Evolutionary conservation across 768 basidiomycete genomes (phyloP), one percentile per base, ranked within the genome.

Genomic region (Naematelia aurantialba): DNA sequence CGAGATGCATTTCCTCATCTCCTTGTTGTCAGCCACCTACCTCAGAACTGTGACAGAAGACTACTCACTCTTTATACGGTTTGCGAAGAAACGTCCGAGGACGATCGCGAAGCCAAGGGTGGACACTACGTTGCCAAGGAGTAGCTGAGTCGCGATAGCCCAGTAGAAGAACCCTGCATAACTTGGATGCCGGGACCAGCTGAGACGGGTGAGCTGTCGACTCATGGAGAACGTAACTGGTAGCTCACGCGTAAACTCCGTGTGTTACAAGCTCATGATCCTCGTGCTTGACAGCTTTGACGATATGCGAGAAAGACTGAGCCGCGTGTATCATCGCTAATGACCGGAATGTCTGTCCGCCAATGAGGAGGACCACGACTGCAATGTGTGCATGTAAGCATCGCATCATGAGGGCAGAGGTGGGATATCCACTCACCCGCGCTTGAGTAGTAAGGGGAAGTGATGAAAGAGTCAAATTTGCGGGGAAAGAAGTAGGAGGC

Each of bases 91-190:
- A 49, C 83, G 81, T 85, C 89, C 92, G 4, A 98, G 80, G 1
- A 92, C 76, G 34, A 83, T 62, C 1, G 81, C 69, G 70, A 88
- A 98, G 1, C 84, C 75, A 1, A 85, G 45, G 63, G 89, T 85
- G 13, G 85, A 85, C 14, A 91, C 27, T 0, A 88, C 84, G 72
- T 98, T 99, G 72, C 91, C 91, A 21, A 98, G 81, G 0, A 91
- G 83, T 34, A 98, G 78, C 74, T 99, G 96, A 0, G 91, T 96
- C 1, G 93, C 91, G 25, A 99, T 70, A 0, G 91, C 92, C 96
- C 96, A 98, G 76, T 94, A 98, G 77, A 89, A 94, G 80, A 97
- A 99, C 1, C 93, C 96, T 1, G 89, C 84, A 67, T 99, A 99
- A 0, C 94, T 96, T 11, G 96, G 96, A 78, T 99, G 96, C 13